Evolutionary conservation across 2,329 filamentous ascomycete species (phyloP), one percentile per base, ranked within the genome.

Genomic region (Elsinoe fawcettii): DNA sequence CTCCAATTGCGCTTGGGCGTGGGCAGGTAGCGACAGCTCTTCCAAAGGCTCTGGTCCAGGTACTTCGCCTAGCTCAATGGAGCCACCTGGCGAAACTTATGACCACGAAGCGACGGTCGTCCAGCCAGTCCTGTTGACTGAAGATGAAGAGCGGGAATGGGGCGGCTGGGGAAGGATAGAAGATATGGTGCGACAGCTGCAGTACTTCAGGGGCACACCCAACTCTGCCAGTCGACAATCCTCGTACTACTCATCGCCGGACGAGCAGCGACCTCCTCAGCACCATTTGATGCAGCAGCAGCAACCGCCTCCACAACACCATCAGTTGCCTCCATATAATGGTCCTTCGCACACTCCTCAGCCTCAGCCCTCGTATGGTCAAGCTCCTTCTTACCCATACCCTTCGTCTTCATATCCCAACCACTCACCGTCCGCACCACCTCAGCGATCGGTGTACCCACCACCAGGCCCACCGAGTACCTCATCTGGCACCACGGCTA

Each of bases 1-100:
- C n/a, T 77, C 80, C 0, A 86, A 90, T 55, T 82, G 82, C 34
- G 85, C 85, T 11, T 97, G 92, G 92, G 81, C 91, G 3, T 96
- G 91, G 92, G 63, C 66, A 5, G 74, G 73, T 25, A 66, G 66
- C 73, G 80, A 65, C 78, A 80, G 27, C n/a, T 63, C 51, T 37
- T 39, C 49, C 18, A 57, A 57, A 43, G 47, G 43, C 23, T 46
- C 56, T 18, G 58, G 53, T 61, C 43, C 59, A 63, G 47, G 64
- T 58, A 51, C 57, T 60, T 54, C 51, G n/a, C 32, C 55, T 6
- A 60, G 32, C 12, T 22, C 27, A 27, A 56, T 16, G 51, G 53
- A 22, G 12, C 58, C 36, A 43, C 72, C 72, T 23, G 75, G 62
- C 14, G 34, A 49, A 41, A 57, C 46, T 69, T 49, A 70, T 69